Percentiles rank a stretch among this genome's conserved stretches.
Conservation (phyloP, 2,329 filamentous ascomycete genomes). For the Thelonectria olida region DNA sequence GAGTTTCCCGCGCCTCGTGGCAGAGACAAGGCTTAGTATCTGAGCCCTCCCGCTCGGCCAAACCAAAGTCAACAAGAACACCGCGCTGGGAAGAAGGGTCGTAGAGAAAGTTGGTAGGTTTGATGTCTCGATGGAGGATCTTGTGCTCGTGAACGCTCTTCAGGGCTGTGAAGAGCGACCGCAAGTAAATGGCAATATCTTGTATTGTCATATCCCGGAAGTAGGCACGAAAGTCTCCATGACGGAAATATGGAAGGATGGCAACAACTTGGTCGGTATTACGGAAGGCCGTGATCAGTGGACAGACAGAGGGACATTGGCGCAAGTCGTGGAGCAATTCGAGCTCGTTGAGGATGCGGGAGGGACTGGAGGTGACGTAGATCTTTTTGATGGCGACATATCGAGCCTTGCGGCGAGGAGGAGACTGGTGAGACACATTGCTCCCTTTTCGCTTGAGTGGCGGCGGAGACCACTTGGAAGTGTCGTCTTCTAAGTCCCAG, state of each 20-base stretch:
- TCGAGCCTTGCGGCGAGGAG: conserved; percentile 58
- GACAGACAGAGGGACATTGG: conserved; percentile 86
- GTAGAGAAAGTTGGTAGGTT: conserved; percentile 97
- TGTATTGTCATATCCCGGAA: conserved; percentile 88
- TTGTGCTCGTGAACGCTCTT: conserved; percentile 81
- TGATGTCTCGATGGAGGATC: conserved; percentile 95
- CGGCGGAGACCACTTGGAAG: conserved; percentile 75
- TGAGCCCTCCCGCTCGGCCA: conserved; percentile 84
- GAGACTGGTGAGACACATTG: conserved; percentile 41
- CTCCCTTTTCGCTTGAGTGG: conserved; percentile 63
- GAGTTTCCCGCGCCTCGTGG: conserved; percentile 69
- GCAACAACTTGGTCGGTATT: conserved; percentile 94
- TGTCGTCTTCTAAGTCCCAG: conserved; percentile 81
- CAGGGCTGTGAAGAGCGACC: conserved; percentile 86
- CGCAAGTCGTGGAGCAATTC: conserved; percentile 90
- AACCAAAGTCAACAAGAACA: conserved; percentile 98
- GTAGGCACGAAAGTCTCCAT: conserved; percentile 94
- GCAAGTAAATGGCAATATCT: conserved; percentile 91
- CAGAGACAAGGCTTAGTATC: conserved; percentile 87
- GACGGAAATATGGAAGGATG: conserved; percentile 93
- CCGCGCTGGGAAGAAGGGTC: conserved; percentile 82
- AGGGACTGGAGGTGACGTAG: conserved; percentile 95
- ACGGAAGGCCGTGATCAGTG: conserved; percentile 96
- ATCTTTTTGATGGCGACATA: conserved; percentile 99
- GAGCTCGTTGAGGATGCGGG: conserved; percentile 94